Evolutionary conservation across 2,329 filamentous ascomycete genomes (phyloP).

Genomic region (Pseudocercospora crystallina): DNA sequence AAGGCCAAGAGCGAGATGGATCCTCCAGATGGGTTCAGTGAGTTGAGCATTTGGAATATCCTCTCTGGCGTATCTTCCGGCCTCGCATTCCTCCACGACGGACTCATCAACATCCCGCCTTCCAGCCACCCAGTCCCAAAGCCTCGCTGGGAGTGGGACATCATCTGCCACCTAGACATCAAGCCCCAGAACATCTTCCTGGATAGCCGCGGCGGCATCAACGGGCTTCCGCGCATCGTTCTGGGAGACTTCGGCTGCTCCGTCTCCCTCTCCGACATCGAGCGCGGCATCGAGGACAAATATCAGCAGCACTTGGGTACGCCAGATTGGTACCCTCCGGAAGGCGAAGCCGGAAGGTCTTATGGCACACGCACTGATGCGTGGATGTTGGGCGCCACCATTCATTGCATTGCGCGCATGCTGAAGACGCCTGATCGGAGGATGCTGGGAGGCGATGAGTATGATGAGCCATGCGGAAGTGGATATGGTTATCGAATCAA

Average conservation of each 20-base stretch:
- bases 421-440: neutral
- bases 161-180: constrained; percentile 19
- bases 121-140: neutral
- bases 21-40: neutral
- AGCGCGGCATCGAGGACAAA: constrained; percentile 3
- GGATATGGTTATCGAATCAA: constrained; percentile 10
- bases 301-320: constrained; percentile 16
- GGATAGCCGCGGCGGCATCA: neutral
- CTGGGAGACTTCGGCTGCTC: constrained; percentile 26
- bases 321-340: constrained; percentile 21
- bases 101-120: constrained; percentile 5
- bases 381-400: constrained; percentile 17
- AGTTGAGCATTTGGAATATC: constrained; percentile 13
- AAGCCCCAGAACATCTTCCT: constrained; percentile 23
- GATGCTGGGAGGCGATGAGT: neutral
- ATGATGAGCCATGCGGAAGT: constrained; percentile 9
- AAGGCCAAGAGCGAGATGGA: neutral
- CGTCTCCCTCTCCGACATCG: constrained; percentile 14
- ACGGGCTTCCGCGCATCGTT: constrained; percentile 9
- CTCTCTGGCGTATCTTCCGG: constrained; percentile 12
- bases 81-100: constrained; percentile 36
- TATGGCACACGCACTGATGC: constrained; percentile 22
- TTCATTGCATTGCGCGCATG: constrained; percentile 12
- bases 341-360: constrained; percentile 7
- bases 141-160: constrained; percentile 13